Evolutionary conservation across 176 grass and related monocot genomes (phyloP), one percentile per base, ranked within the genome.

Genomic region (Oryza brachyantha): DNA sequence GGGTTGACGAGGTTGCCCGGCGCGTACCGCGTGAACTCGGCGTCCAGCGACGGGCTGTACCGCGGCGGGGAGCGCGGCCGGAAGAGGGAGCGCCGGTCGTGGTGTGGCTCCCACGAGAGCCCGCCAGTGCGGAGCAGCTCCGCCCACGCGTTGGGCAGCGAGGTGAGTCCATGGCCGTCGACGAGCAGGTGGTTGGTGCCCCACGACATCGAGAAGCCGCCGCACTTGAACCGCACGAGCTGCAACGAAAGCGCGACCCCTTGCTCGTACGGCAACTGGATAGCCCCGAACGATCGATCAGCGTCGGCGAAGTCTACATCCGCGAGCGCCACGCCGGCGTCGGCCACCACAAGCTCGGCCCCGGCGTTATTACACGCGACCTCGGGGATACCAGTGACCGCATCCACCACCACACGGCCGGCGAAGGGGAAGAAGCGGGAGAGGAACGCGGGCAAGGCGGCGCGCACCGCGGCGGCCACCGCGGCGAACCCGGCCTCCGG

Each of bases 181-280:
- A 84, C 81, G 4, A 96, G 65, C 24, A 93, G 85, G 74, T 96
- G 90, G 74, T 87, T 70, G 24, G 81, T 86, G 6, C 79, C 86
- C 93, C 90, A 92, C 40, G 90, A 48, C 22, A 92, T 21, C 12
- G 90, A 83, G 79, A 92, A 96, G 3, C 93, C 93, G 10, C 90
- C 93, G 66, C 90, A 96, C 3, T 66, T 62, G 77, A 92, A 95
- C 62, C 73, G 80, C 2, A 92, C 84, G 16, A 95, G 81, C 86
- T 95, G 92, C 59, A 95, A 61, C 40, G 92, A 95, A n/a, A 95
- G 77, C 16, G 92, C 77, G 13, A 95, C 24, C 6, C 79, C 87
- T 0, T 52, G 26, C 1, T 26, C 21, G 59, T 87, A 96, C 38
- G 89, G 90, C 34, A 96, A 7, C 62, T 73, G 68, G 34, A 92